A percentile compares a stretch with the other conserved stretches of the same genome.
phyloP scores from a whole-genome alignment of 495 filamentous ascomycete species.

The Penicillium simplicissimum region DNA sequence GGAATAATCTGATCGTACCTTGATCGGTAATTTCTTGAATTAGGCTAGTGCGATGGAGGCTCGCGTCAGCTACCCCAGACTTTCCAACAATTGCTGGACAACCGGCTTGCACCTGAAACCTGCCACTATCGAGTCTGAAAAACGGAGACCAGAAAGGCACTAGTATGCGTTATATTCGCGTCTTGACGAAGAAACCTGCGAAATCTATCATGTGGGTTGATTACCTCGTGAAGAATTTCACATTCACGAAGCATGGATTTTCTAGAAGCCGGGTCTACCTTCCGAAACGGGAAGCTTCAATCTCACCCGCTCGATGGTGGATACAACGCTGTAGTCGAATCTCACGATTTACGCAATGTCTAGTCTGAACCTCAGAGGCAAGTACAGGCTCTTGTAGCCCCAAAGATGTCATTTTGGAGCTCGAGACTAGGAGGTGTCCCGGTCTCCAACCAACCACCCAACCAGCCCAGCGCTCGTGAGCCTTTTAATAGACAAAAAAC shows the following conservation, averaged over 20 bases:
- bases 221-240: constrained; percentile 14
- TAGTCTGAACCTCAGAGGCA: constrained; percentile 9
- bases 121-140: neutral
- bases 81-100: neutral
- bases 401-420: constrained; percentile 21
- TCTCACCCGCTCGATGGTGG: constrained; percentile 12
- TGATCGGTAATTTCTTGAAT: constrained; percentile 6
- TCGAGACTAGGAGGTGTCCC: no score
- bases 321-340: constrained; percentile 3
- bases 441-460: no score
- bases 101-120: neutral
- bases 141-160: neutral
- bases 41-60: constrained; percentile 1
- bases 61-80: neutral
- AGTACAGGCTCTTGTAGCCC: constrained; percentile 7
- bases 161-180: neutral
- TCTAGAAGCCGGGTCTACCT: constrained; percentile 23
- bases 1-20: neutral
- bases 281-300: constrained; percentile 22
- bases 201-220: constrained; percentile 5
- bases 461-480: no score
- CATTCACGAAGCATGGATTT: neutral
- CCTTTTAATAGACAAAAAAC: no score
- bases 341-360: constrained; percentile 1
- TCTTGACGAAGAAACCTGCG: no score